These are phyloP conservation scores for Penicillium decumbens DNA, from an alignment of 2,329 filamentous ascomycete genomes.

Conservation along the genomic window DNA sequence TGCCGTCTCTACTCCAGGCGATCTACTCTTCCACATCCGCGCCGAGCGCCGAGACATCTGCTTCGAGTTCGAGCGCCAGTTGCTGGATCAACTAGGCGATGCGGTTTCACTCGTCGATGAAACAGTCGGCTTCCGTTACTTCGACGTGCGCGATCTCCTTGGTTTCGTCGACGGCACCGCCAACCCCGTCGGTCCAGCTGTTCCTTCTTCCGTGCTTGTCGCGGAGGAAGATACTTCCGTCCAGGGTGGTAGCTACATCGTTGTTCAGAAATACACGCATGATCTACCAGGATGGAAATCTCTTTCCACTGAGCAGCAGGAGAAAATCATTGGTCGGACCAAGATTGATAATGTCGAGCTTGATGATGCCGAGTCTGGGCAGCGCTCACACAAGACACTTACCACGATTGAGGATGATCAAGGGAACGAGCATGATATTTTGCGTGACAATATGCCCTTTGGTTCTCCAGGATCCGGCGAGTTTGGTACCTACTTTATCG, in stretches of 20 bases:
- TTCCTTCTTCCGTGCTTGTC: conserved; percentile 45
- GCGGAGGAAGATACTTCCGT: conserved; percentile 39
- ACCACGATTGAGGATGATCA: conserved; percentile 51
- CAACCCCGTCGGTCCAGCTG: conserved; percentile 50
- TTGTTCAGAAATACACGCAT: conserved; percentile 58
- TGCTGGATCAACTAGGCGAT: conserved; percentile 49
- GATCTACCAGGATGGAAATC: conserved; percentile 47
- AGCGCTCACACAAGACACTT: conserved; percentile 54
- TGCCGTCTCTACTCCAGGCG: conserved; percentile 54
- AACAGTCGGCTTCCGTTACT: conserved; percentile 57
- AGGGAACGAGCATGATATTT: conserved; percentile 51
- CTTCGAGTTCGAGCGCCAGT: conserved; percentile 56
- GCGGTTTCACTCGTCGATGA: conserved; percentile 49
- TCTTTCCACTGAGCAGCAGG: conserved; percentile 50
- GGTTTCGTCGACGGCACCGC: conserved; percentile 60
- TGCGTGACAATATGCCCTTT: conserved; percentile 60
- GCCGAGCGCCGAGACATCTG: conserved; percentile 54
- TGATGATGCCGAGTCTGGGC: conserved; percentile 47
- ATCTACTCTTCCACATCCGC: conserved; percentile 57
- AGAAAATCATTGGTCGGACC: conserved; percentile 54
- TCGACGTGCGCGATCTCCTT: conserved; percentile 55
- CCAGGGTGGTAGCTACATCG: conserved; percentile 54
- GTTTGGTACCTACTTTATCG: conserved; percentile 58
- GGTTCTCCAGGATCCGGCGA: conserved; percentile 50
- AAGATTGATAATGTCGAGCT: conserved; percentile 57